These are phyloP conservation scores for Suhomyces xylopsoci DNA, from an alignment of 805 yeast genomes.

Conservation along the genomic window DNA sequence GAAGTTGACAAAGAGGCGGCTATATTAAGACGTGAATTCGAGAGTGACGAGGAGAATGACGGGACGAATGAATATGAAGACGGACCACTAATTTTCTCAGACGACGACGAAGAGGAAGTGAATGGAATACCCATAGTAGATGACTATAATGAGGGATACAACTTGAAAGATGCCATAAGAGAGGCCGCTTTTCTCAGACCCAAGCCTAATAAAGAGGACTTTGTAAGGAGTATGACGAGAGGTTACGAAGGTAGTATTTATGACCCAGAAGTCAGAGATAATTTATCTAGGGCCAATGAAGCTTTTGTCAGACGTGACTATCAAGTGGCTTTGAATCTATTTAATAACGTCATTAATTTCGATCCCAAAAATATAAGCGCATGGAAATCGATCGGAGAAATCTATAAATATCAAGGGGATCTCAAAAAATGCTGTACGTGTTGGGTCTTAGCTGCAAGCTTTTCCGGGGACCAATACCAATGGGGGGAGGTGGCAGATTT, in stretches of 20 bases:
- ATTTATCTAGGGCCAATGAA: slow-evolving; percentile 73
- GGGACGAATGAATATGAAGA: slow-evolving; percentile 12
- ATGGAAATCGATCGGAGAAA: slow-evolving; percentile 84
- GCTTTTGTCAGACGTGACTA: slow-evolving; percentile 68
- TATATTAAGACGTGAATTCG: not conserved
- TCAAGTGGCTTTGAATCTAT: slow-evolving; percentile 56
- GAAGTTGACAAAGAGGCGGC: not conserved
- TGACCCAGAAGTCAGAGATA: slow-evolving; percentile 69
- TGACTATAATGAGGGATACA: slow-evolving; percentile 40
- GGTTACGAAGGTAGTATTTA: slow-evolving; percentile 42
- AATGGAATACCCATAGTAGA: slow-evolving; percentile 29
- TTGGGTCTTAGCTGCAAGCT: slow-evolving; percentile 79
- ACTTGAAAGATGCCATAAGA: slow-evolving; percentile 61
- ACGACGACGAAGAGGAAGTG: slow-evolving; percentile 24
- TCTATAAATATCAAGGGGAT: slow-evolving; percentile 65
- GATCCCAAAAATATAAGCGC: slow-evolving; percentile 81
- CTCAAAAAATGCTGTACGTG: slow-evolving; percentile 71
- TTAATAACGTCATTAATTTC: slow-evolving; percentile 66
- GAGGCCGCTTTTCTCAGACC: slow-evolving; percentile 64
- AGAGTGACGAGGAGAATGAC: slow-evolving; percentile 10
- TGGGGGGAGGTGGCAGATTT: slow-evolving; percentile 77
- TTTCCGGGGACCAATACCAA: slow-evolving; percentile 70
- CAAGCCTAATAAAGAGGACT: too few species aligned
- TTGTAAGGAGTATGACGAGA: slow-evolving; percentile 34
- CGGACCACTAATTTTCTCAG: slow-evolving; percentile 17